These are phyloP conservation scores for Fistulifera solaris DNA, from an alignment of 108 stramenopile species.

Conservation along the genomic window DNA sequence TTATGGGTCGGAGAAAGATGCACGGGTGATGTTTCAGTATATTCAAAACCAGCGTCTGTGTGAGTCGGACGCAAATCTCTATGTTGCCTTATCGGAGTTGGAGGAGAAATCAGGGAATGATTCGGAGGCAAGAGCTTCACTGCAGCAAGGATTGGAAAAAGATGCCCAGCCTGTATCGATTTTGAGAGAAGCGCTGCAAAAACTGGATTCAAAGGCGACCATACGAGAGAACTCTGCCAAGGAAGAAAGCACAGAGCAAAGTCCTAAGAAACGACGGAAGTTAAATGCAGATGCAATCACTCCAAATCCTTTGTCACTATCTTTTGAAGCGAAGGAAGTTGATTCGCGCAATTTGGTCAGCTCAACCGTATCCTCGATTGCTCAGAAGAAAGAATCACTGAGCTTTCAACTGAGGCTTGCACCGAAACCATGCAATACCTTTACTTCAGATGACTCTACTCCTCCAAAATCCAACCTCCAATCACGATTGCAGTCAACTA, in stretches of 20 bases:
- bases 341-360: too few species aligned
- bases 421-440: background rate
- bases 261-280: background rate
- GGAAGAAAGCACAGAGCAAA: background rate
- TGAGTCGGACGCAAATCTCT: constrained; percentile 19
- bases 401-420: background rate
- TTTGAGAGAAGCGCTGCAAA: constrained; percentile 10
- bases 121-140: constrained; percentile 3
- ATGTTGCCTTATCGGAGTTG: constrained; percentile 24
- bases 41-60: constrained; percentile 11
- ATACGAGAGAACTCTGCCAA: background rate
- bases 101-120: constrained; percentile 14
- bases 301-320: background rate
- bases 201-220: background rate
- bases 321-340: too few species aligned
- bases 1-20: constrained; percentile 29
- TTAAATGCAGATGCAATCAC: background rate
- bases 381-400: background rate
- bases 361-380: too few species aligned
- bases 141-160: constrained; percentile 22
- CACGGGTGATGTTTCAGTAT: constrained; percentile 34
- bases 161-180: constrained; percentile 20
- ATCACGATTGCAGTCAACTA: constrained; percentile 5
- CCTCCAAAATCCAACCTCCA: background rate
- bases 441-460: background rate